Conservation (phyloP, 495 filamentous ascomycete species). For the Lasiosphaeria miniovina region DNA sequence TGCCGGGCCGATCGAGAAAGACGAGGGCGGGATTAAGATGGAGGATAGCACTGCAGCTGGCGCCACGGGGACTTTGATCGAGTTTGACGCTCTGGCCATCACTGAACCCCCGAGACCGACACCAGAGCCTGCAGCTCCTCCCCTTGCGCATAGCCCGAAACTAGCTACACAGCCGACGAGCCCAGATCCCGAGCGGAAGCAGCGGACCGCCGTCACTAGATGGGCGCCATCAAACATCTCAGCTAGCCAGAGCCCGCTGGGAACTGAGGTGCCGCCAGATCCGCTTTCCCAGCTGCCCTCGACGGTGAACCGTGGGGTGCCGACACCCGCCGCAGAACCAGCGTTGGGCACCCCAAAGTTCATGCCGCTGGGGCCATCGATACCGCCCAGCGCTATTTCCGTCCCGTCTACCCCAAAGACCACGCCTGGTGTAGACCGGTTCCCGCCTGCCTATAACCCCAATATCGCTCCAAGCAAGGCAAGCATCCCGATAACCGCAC, state of each 20-base stretch:
- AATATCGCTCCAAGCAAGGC: not conserved
- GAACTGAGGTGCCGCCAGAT: not conserved
- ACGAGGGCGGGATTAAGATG: conserved; percentile 50
- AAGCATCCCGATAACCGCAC: conserved; percentile 20
- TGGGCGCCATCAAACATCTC: conserved; percentile 16
- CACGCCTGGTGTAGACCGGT: too few relatives aligned
- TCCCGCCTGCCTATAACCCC: too few relatives aligned
- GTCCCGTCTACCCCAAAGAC: too few relatives aligned
- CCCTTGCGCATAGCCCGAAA: not conserved
- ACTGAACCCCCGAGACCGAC: not conserved
- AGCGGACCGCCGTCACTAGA: conserved; percentile 18
- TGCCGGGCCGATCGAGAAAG: conserved; percentile 52
- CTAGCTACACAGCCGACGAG: not conserved
- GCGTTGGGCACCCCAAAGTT: too few relatives aligned
- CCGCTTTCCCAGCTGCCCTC: too few relatives aligned
- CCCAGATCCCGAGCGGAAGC: conserved; percentile 7
- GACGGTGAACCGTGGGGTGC: too few relatives aligned
- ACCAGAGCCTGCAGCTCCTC: not conserved
- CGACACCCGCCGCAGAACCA: too few relatives aligned
- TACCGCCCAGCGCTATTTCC: too few relatives aligned
- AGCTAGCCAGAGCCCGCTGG: not conserved
- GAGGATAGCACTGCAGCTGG: conserved; percentile 27
- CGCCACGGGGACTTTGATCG: conserved; percentile 38
- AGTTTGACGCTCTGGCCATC: conserved; percentile 46
- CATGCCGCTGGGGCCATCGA: too few relatives aligned